phyloP scores from a whole-genome alignment of 176 grass and related monocot genomes.

The Oryza coarctata region DNA sequence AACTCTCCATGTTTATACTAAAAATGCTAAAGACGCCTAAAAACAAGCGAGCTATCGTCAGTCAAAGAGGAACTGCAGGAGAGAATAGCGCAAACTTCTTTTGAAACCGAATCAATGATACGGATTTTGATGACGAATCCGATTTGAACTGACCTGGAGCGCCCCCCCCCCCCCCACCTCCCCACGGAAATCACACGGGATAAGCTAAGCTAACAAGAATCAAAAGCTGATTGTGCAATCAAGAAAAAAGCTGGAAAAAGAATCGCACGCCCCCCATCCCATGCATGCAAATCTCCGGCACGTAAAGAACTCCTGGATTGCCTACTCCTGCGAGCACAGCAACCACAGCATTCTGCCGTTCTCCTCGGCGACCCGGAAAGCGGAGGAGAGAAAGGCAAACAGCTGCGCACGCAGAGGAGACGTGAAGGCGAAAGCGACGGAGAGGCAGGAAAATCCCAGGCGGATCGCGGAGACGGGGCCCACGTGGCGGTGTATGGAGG shows the following conservation, averaged over 20 bases:
- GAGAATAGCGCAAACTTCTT: neutral
- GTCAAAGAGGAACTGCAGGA: neutral
- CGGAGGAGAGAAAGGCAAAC: neutral
- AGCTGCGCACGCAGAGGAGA: neutral
- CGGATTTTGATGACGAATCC: neutral
- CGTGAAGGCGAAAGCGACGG: conserved; percentile 26
- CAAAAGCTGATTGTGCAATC: neutral
- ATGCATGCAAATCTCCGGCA: neutral
- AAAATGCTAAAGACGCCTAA: neutral
- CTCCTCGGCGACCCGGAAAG: neutral
- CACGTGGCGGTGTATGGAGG: neutral
- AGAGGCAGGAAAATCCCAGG: conserved; percentile 45
- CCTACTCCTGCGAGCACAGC: no score
- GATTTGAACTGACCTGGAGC: neutral
- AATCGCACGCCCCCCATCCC: neutral
- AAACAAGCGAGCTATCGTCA: neutral
- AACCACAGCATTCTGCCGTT: neutral
- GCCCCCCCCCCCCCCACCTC: no score
- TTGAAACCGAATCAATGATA: neutral
- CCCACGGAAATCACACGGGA: no score
- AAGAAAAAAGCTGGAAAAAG: neutral
- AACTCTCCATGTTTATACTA: neutral
- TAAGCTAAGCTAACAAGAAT: neutral
- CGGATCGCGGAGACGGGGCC: conserved; percentile 44
- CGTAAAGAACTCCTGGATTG: neutral